Percentiles rank a stretch among this genome's conserved stretches.
These are phyloP conservation scores for Colletotrichum graminicola DNA, from an alignment of 2,329 filamentous ascomycete species.

Conservation along the genomic window DNA sequence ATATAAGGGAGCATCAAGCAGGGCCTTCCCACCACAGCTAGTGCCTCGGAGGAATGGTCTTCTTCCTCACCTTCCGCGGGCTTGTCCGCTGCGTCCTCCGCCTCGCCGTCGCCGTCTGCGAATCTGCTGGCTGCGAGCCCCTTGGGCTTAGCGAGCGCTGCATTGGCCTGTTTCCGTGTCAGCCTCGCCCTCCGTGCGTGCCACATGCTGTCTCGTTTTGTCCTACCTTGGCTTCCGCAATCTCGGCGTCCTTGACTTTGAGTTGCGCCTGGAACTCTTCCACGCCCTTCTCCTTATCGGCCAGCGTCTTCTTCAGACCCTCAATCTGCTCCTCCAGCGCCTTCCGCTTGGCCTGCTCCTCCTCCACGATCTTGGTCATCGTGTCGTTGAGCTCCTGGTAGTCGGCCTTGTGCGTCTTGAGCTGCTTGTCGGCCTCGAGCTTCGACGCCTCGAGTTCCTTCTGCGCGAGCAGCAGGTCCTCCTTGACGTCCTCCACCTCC, in stretches of 20 bases:
- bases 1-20: conserved; percentile 56
- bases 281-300: conserved; percentile 61
- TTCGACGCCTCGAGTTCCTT: conserved; percentile 67
- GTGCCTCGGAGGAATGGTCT: conserved; percentile 73
- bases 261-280: conserved; percentile 66
- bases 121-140: conserved; percentile 68
- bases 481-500: conserved; percentile 47
- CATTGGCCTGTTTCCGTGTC: conserved; percentile 56
- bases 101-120: conserved; percentile 56
- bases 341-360: conserved; percentile 67
- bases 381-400: conserved; percentile 74
- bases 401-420: conserved; percentile 69
- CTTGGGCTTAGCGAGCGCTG: conserved; percentile 58
- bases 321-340: conserved; percentile 63
- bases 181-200: conserved; percentile 5
- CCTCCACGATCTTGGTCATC: conserved; percentile 70
- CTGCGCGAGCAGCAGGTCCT: conserved; percentile 62
- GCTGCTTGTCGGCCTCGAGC: conserved; percentile 63
- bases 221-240: conserved; percentile 70
- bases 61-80: conserved; percentile 70
- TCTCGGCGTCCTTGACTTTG: conserved; percentile 73
- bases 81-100: conserved; percentile 51
- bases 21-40: conserved; percentile 75
- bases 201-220: conserved; percentile 33
- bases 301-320: conserved; percentile 58